Evolutionary conservation across 306 rosid genomes (phyloP), one percentile per base, ranked within the genome.

Genomic region (Argentina anserina): DNA sequence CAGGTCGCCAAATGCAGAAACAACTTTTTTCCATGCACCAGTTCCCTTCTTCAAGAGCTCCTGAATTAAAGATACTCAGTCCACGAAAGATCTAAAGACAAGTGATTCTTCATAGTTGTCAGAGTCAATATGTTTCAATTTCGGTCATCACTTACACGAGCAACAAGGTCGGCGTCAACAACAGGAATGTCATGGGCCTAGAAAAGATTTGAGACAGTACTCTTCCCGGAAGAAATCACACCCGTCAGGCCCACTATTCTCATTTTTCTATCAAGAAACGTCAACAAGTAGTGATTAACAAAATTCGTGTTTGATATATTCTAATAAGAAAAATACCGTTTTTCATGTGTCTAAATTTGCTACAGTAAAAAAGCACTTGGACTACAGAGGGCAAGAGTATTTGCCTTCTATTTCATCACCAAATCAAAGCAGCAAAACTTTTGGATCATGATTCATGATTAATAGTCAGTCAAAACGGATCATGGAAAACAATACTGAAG

Each of bases 241-340:
- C 92, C 96, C 0, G 94, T 90, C 20, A 91, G 83, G n/a, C 98
- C 97, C 70, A 89, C 85, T 1, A 90, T 85, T 80, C 97, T 89
- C 97, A 90, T 89, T 42, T 67, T n/a, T n/a, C n/a, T n/a, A n/a
- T n/a, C 29, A 39, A 11, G n/a, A 65, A 56, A 56, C 0, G 25
- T 56, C 62, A 25, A 56, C 3, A 7, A 56, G 11, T 10, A 25
- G 6, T 25, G 3, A 55, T 10, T 4, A 56, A 56, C 36, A 56
- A 56, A 56, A 13, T 25, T 26, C 20, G 63, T 9, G 3, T 56
- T 56, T 56, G 11, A 50, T 21, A 4, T 25, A 25, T 26, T 5
- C 21, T 29, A 56, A 3, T n/a, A 56, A 12, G 58, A 21, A 1
- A 21, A 45, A 3, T 14, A 15, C n/a, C 5, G 20, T n/a, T 50